These are phyloP conservation scores for Papilionanthe hybrid DNA, from an alignment of 116 monocot species.

Conservation along the genomic window DNA sequence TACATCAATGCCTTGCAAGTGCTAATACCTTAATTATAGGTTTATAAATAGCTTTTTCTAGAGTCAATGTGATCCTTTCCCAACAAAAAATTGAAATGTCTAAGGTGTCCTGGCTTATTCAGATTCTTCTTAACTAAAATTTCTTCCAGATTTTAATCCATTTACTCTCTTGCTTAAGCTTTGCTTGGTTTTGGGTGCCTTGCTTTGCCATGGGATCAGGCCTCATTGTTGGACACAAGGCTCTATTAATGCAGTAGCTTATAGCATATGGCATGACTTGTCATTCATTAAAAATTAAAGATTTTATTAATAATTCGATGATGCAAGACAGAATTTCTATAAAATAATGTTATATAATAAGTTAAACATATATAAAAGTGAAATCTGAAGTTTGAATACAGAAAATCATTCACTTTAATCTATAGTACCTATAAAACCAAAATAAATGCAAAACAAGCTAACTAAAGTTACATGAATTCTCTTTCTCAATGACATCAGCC, in stretches of 20 bases:
- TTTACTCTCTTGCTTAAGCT: not conserved
- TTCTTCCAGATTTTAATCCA: not conserved
- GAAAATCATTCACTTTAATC: not conserved
- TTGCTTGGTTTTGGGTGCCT: not conserved
- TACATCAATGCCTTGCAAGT: not conserved
- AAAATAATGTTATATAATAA: too few relatives aligned
- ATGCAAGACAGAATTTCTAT: too few relatives aligned
- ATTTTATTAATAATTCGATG: not conserved
- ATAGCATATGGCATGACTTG: not conserved
- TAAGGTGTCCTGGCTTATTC: not conserved
- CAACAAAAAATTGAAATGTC: not conserved
- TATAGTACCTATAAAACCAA: not conserved
- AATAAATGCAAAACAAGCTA: not conserved
- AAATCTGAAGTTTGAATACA: too few relatives aligned
- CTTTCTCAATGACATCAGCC: not conserved
- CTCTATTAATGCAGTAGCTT: not conserved
- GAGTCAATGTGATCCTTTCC: not conserved
- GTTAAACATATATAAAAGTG: too few relatives aligned
- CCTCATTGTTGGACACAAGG: not conserved
- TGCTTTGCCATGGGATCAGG: not conserved
- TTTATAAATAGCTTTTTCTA: not conserved
- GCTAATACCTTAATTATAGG: not conserved
- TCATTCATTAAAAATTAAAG: not conserved
- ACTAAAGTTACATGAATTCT: not conserved
- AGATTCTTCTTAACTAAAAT: not conserved